These are phyloP conservation scores for Fusarium nodosum DNA, from an alignment of 2,329 filamentous ascomycete species.

Conservation along the genomic window DNA sequence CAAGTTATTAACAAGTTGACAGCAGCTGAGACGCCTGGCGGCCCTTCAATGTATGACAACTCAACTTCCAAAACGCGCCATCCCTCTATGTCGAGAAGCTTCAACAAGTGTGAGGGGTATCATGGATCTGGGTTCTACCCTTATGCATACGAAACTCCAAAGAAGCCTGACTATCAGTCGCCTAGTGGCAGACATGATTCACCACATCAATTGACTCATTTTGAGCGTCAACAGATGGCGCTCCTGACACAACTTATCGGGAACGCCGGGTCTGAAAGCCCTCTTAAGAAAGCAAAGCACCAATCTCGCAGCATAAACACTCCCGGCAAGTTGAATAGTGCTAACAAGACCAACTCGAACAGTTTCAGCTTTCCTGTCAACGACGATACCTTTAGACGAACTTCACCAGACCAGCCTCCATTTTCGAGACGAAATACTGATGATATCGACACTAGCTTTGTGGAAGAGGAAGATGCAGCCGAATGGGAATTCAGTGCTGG, in stretches of 20 bases:
- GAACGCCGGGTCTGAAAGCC: conserved; percentile 44
- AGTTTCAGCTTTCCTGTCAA: conserved; percentile 67
- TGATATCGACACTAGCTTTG: conserved; percentile 73
- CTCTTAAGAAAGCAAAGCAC: conserved; percentile 32
- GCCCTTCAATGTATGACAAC: conserved; percentile 64
- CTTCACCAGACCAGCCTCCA: conserved; percentile 55
- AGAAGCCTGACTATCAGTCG: conserved; percentile 31
- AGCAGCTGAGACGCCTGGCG: conserved; percentile 44
- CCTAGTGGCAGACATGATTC: conserved; percentile 53
- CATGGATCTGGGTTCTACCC: conserved; percentile 25
- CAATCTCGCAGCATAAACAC: conserved; percentile 7
- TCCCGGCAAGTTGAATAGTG: conserved; percentile 27
- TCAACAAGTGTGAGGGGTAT: conserved; percentile 26
- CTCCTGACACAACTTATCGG: conserved; percentile 57
- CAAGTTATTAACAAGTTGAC: conserved; percentile 11
- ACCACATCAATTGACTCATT: conserved; percentile 51
- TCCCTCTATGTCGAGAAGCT: conserved; percentile 25
- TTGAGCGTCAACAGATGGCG: conserved; percentile 58
- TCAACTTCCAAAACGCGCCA: conserved; percentile 41
- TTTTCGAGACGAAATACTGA: conserved; percentile 68
- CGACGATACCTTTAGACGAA: conserved; percentile 57
- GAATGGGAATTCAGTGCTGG: conserved; percentile 68
- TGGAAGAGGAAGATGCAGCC: conserved; percentile 61
- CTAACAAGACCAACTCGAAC: conserved; percentile 53
- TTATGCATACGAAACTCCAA: conserved; percentile 19